A percentile compares a stretch with the other conserved stretches of the same genome.
Conservation (phyloP, 2,329 filamentous ascomycete species). For the Botrytis paeoniae region DNA sequence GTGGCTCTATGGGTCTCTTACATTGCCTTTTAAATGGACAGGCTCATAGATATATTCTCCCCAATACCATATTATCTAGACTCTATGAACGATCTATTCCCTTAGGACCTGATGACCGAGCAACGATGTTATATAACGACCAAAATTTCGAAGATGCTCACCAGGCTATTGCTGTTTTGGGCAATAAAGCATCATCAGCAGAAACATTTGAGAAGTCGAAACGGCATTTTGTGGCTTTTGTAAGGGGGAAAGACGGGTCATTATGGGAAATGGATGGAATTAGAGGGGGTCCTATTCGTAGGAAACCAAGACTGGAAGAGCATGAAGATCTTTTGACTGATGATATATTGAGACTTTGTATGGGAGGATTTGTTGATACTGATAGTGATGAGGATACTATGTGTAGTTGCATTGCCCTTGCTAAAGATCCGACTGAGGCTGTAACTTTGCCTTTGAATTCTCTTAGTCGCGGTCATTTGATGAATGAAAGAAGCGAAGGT, state of each 20-base stretch:
- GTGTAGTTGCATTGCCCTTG: constrained; percentile 36
- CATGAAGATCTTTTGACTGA: constrained; percentile 73
- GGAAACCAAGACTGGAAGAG: constrained; percentile 48
- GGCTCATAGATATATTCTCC: constrained; percentile 55
- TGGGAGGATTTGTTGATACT: constrained; percentile 38
- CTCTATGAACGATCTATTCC: constrained; percentile 58
- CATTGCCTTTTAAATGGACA: constrained; percentile 79
- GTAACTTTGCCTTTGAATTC: background rate
- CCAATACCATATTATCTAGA: constrained; percentile 60
- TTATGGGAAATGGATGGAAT: constrained; percentile 70
- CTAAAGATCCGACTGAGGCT: background rate
- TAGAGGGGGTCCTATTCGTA: constrained; percentile 62
- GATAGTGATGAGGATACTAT: constrained; percentile 32
- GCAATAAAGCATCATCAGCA: constrained; percentile 74
- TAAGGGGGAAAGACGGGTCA: constrained; percentile 68
- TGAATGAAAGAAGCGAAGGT: background rate
- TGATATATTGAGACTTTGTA: constrained; percentile 68
- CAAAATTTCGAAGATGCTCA: constrained; percentile 75
- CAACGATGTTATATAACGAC: constrained; percentile 73
- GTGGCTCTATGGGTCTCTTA: constrained; percentile 82
- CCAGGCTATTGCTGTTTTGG: constrained; percentile 68
- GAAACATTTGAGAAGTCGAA: constrained; percentile 65
- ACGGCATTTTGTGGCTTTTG: constrained; percentile 93
- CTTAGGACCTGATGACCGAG: constrained; percentile 62
- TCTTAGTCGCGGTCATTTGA: background rate